Percentiles rank a stretch among this genome's conserved stretches.
Conservation (phyloP, 257 asterid genomes). For the Prunella vulgaris region DNA sequence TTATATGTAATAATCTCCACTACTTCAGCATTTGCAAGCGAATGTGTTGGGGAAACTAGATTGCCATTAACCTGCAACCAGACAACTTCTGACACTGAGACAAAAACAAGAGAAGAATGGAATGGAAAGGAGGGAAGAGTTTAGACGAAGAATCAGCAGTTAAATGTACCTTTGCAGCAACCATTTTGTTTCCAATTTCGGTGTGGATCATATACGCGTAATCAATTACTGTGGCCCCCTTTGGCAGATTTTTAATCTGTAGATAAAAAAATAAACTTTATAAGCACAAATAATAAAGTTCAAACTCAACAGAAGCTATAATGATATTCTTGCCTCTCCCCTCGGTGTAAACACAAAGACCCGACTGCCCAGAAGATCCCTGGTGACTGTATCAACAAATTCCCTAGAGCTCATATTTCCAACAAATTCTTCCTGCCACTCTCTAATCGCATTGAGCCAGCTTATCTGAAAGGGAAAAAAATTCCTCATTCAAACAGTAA, state of each 20-base stretch:
- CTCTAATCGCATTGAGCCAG: slow-evolving; percentile 96
- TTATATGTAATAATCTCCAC: slow-evolving; percentile 77
- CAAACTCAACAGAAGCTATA: background rate
- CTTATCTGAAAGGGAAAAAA: slow-evolving; percentile 58
- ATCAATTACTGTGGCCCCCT: slow-evolving; percentile 79
- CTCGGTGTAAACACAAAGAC: slow-evolving; percentile 94
- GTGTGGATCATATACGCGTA: slow-evolving; percentile 90
- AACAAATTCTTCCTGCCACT: slow-evolving; percentile 97
- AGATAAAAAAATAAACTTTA: slow-evolving; percentile 7
- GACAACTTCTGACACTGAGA: slow-evolving; percentile 17
- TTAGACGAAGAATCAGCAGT: slow-evolving; percentile 3
- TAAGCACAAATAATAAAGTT: slow-evolving; percentile 10
- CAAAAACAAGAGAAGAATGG: background rate
- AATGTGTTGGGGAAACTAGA: slow-evolving; percentile 73
- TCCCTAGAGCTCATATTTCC: slow-evolving; percentile 97
- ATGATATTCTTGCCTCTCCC: slow-evolving; percentile 63
- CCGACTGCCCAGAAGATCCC: slow-evolving; percentile 89
- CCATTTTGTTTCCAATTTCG: slow-evolving; percentile 89
- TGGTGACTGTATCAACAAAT: slow-evolving; percentile 83
- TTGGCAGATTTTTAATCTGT: slow-evolving; percentile 84
- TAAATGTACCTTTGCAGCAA: slow-evolving; percentile 74
- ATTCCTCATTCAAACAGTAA: slow-evolving; percentile 21
- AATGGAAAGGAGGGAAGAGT: slow-evolving; percentile 7
- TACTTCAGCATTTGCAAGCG: slow-evolving; percentile 86
- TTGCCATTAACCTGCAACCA: slow-evolving; percentile 83